Evolutionary conservation across 2,329 filamentous ascomycete genomes (phyloP), one percentile per base, ranked within the genome.

Genomic region (Trichoderma pleuroti): DNA sequence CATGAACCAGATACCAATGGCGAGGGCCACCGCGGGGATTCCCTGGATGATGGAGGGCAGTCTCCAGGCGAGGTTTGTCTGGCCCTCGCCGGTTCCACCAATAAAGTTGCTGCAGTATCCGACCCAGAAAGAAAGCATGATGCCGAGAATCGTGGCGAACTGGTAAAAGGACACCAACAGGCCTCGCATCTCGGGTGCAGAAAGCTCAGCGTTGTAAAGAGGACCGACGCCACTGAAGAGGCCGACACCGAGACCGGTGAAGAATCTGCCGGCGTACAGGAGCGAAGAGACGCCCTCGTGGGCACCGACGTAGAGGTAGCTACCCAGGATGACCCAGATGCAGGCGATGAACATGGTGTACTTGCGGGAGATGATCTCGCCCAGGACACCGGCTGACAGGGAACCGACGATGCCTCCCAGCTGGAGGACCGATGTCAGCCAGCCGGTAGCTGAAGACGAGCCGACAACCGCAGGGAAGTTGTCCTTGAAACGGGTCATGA

Each of bases 381-480:
- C 91, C n/a, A 93, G 78, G 75, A 91, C 91, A 1, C 91, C 90
- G 5, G 88, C 91, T 46, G 91, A 83, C 4, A 94, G 80, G 0
- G 90, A 88, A 39, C 92, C 92, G 16, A 93, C 77, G 91, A 91
- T 94, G 49, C 91, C 92, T 63, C 92, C 92, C 2, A 94, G 86
- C 77, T 93, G 91, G 26, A 94, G 87, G 73, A 93, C 93, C 1
- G 91, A 84, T 1, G 86, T 88, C 5, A 90, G 77, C 87, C 86
- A 89, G 18, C 87, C 87, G 74, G 88, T 84, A 0, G 83, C 83
- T 28, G 81, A 81, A 18, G 84, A 81, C 0, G 84, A 85, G 9
- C 79, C 71, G 46, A 84, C 81, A 10, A 86, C 81, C 0, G 80
- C 78, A 0, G 85, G 85, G 74, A 87, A 87, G 72, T 84, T 83